A percentile compares a stretch with the other conserved stretches of the same genome.
Evolutionary conservation across 2,329 filamentous ascomycete species (phyloP).

Genomic region (Colletotrichum tropicale): DNA sequence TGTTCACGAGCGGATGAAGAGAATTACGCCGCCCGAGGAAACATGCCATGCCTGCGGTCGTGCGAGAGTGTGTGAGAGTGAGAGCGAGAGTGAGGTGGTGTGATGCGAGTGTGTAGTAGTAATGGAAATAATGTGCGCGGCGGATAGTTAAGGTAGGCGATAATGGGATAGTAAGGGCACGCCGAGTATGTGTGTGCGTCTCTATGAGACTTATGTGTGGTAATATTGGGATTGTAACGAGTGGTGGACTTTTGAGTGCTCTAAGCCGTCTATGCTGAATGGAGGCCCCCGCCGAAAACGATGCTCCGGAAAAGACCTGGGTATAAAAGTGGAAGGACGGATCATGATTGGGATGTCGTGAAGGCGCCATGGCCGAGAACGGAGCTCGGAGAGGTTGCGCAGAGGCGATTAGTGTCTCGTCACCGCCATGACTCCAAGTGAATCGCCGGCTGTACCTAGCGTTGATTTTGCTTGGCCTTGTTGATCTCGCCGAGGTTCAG

Average conservation of each 20-base stretch:
- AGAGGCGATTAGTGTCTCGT: conserved; percentile 10
- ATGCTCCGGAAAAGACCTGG: conserved; percentile 25
- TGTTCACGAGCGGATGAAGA: conserved; percentile 19
- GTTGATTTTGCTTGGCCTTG: conserved; percentile 18
- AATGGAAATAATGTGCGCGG: neutral
- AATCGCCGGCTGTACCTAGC: neutral
- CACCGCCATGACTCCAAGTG: conserved; percentile 14
- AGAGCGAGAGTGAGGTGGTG: neutral
- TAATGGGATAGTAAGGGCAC: neutral
- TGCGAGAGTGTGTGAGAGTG: neutral
- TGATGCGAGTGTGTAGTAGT: neutral
- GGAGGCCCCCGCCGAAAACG: conserved; percentile 17
- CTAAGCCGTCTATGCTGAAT: conserved; percentile 22
- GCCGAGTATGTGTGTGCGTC: conserved; percentile 1
- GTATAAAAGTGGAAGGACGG: conserved; percentile 24
- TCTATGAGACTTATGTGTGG: neutral
- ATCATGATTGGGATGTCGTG: conserved; percentile 23
- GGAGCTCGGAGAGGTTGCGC: conserved; percentile 5
- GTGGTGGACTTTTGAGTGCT: conserved; percentile 21
- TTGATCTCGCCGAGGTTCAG: conserved; percentile 67
- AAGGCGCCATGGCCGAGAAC: conserved; percentile 18
- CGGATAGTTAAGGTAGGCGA: neutral
- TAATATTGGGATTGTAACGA: conserved; percentile 17
- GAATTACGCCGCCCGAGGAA: conserved; percentile 10
- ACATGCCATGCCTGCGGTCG: conserved; percentile 11